A percentile compares a stretch with the other conserved stretches of the same genome.
Evolutionary conservation across 352 stramenopile species (phyloP).

Genomic region (Phytophthora vignae): DNA sequence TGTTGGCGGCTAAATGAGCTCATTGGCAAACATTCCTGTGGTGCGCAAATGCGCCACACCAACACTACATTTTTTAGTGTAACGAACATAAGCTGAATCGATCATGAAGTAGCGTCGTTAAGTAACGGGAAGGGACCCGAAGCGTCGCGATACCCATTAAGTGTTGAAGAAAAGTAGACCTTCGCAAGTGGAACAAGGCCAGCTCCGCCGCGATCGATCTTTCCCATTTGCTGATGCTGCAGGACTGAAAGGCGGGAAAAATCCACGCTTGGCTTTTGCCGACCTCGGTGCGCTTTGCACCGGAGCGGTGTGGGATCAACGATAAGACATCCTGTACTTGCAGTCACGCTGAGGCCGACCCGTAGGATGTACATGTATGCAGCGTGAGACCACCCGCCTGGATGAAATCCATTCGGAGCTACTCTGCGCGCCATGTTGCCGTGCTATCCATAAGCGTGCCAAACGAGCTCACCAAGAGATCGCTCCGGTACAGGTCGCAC

Average conservation of each 20-base stretch:
- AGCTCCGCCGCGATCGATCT: slow-evolving; percentile 8
- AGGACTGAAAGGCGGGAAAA: too few species aligned
- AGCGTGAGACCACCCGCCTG: too few species aligned
- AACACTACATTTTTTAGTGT: background rate
- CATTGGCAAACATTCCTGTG: slow-evolving; percentile 20
- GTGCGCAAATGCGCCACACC: slow-evolving; percentile 16
- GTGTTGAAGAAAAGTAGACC: too few species aligned
- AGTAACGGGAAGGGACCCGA: background rate
- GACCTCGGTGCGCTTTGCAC: background rate
- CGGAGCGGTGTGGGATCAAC: slow-evolving; percentile 10
- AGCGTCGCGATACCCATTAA: background rate
- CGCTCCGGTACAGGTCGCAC: background rate
- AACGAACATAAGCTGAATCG: background rate
- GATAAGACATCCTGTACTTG: background rate
- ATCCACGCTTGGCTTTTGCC: background rate
- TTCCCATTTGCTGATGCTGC: slow-evolving; percentile 5
- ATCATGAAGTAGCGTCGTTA: background rate
- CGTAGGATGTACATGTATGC: slow-evolving; percentile 5
- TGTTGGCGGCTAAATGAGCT: slow-evolving; percentile 14
- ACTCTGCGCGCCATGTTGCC: slow-evolving; percentile 15
- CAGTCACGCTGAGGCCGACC: slow-evolving; percentile 4
- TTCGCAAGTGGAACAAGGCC: background rate
- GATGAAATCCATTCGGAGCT: slow-evolving; percentile 8
- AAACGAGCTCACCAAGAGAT: slow-evolving; percentile 22
- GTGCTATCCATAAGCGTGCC: background rate